Evolutionary conservation across 164 flowering plant genomes (phyloP).

Genomic region (Macadamia tetraphylla): DNA sequence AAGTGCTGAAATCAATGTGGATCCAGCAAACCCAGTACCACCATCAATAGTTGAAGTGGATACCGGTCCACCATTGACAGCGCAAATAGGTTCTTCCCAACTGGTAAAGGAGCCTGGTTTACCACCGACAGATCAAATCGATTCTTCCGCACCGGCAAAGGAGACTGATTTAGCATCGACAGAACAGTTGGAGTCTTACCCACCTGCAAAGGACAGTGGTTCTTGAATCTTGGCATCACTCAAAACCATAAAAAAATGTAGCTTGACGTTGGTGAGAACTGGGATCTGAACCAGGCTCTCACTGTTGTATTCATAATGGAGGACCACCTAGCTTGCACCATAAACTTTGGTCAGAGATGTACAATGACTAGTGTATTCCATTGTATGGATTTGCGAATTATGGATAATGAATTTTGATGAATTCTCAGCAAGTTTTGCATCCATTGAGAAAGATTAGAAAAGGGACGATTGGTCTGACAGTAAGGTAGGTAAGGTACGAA

Average conservation of each 20-base stretch:
- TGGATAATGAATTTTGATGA: too few relatives aligned
- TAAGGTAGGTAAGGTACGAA: too few relatives aligned
- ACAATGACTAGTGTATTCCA: too few relatives aligned
- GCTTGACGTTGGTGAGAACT: not conserved
- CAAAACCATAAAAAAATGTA: too few relatives aligned
- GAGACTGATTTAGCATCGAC: not conserved
- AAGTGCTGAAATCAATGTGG: slow-evolving; percentile 33
- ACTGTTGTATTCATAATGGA: not conserved
- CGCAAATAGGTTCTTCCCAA: slow-evolving; percentile 18
- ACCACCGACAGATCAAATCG: slow-evolving; percentile 9
- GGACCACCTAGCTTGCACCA: too few relatives aligned
- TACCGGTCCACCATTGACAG: not conserved
- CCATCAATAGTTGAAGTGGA: slow-evolving; percentile 6
- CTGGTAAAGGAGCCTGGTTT: slow-evolving; percentile 8
- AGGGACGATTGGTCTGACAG: too few relatives aligned
- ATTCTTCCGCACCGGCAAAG: not conserved
- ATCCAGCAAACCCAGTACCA: slow-evolving; percentile 16
- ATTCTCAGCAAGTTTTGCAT: too few relatives aligned
- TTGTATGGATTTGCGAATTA: too few relatives aligned
- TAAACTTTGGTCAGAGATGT: too few relatives aligned
- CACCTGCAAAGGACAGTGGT: not conserved
- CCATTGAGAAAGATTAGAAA: too few relatives aligned
- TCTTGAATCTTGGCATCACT: not conserved
- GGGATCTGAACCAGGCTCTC: not conserved
- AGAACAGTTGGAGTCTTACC: slow-evolving; percentile 5